phyloP scores from a whole-genome alignment of 495 filamentous ascomycete species.

The Xylaria acuta region DNA sequence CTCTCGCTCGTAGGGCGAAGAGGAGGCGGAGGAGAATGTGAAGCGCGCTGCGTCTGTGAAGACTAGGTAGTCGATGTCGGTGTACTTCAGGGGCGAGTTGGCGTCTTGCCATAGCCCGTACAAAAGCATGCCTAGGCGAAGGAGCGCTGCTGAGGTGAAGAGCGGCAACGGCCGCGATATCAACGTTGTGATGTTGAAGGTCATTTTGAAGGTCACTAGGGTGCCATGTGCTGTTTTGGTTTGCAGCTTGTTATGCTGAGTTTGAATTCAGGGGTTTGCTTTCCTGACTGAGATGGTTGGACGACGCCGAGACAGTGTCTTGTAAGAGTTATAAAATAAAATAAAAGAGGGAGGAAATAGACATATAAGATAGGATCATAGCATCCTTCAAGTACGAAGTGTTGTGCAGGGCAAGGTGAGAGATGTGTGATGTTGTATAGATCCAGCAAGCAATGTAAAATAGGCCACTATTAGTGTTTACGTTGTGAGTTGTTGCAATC shows the following conservation, averaged over 20 bases:
- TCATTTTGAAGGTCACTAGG: background rate
- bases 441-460: background rate
- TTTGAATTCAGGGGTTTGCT: constrained; percentile 2
- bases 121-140: constrained; percentile 74
- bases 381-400: too few species aligned
- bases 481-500: background rate
- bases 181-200: constrained; percentile 32
- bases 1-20: constrained; percentile 82
- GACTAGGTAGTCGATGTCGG: constrained; percentile 97
- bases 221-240: constrained; percentile 5
- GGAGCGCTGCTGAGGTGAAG: constrained; percentile 69
- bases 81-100: constrained; percentile 91
- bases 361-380: background rate
- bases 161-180: constrained; percentile 57
- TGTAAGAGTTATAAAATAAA: background rate
- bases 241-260: background rate
- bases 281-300: too few species aligned
- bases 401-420: background rate
- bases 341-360: background rate
- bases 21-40: constrained; percentile 45
- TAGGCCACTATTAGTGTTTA: background rate
- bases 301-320: too few species aligned
- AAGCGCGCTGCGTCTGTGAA: constrained; percentile 96
- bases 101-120: constrained; percentile 94
- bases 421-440: background rate